Percentiles rank a stretch among this genome's conserved stretches.
phyloP scores from a whole-genome alignment of 2,329 filamentous ascomycete genomes.

The Claviceps monticola region DNA sequence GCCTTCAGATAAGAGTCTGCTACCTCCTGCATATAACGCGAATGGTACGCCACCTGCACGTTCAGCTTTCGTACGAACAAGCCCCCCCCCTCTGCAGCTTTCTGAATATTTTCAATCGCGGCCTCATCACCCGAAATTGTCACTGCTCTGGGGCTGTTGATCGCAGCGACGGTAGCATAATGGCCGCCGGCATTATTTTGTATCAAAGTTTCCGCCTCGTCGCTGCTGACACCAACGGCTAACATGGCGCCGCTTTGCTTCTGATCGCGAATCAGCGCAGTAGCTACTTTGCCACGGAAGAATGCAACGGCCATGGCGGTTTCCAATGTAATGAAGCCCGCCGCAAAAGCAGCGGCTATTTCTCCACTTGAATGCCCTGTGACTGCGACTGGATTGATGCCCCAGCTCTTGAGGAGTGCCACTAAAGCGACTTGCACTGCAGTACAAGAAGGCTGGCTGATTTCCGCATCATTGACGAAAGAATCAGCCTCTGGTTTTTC shows the following conservation, averaged over 20 bases:
- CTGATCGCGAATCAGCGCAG: slow-evolving; percentile 1
- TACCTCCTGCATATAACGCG: slow-evolving; percentile 10
- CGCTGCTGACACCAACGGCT: slow-evolving; percentile 13
- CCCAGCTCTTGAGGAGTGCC: slow-evolving; percentile 15
- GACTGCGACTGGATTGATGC: slow-evolving; percentile 13
- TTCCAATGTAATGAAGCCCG: slow-evolving; percentile 13
- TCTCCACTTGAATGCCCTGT: slow-evolving; percentile 21
- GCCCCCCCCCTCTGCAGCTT: slow-evolving; percentile 11
- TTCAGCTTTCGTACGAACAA: slow-evolving; percentile 19
- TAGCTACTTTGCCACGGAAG: slow-evolving; percentile 9
- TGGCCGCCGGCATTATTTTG: slow-evolving; percentile 1
- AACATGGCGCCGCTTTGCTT: slow-evolving; percentile 12
- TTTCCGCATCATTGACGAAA: slow-evolving; percentile 6
- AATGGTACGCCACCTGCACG: slow-evolving; percentile 19
- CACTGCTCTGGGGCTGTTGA: slow-evolving; percentile 15
- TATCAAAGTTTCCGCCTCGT: slow-evolving; percentile 3
- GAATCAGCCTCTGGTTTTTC: slow-evolving; percentile 4
- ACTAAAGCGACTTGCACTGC: slow-evolving; percentile 24
- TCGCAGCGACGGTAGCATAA: slow-evolving; percentile 12
- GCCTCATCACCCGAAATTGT: slow-evolving; percentile 18
- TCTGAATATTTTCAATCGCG: slow-evolving; percentile 13
- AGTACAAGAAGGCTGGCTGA: slow-evolving; percentile 22
- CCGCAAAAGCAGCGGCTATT: slow-evolving; percentile 20
- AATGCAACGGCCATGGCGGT: slow-evolving; percentile 9
- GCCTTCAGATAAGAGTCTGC: slow-evolving; percentile 2